These are phyloP conservation scores for Fusarium sp. DNA, from an alignment of 2,329 filamentous ascomycete genomes.

Conservation along the genomic window DNA sequence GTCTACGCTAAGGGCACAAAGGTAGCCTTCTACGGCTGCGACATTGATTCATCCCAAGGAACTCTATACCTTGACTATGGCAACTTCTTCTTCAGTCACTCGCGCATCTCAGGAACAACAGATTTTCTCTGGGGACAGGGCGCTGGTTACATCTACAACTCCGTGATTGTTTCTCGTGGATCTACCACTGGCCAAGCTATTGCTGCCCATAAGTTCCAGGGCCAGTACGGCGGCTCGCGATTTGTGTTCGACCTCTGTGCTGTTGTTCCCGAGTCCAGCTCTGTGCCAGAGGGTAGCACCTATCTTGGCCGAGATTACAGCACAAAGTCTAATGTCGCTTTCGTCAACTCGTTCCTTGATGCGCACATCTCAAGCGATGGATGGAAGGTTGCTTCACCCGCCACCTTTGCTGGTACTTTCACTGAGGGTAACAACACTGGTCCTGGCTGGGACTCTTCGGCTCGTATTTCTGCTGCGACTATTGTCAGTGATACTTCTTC, in stretches of 20 bases:
- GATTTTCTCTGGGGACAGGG: slow-evolving; percentile 44
- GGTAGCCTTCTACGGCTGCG: slow-evolving; percentile 56
- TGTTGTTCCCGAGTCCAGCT: slow-evolving; percentile 49
- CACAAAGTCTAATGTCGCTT: slow-evolving; percentile 43
- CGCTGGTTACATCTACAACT: slow-evolving; percentile 44
- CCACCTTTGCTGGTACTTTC: slow-evolving; percentile 47
- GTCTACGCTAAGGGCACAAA: slow-evolving; percentile 53
- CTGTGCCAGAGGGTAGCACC: slow-evolving; percentile 40
- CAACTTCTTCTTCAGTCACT: slow-evolving; percentile 42
- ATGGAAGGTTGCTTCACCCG: slow-evolving; percentile 43
- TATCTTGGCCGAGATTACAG: slow-evolving; percentile 49
- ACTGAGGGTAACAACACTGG: slow-evolving; percentile 52
- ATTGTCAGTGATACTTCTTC: slow-evolving; percentile 61
- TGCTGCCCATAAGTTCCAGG: slow-evolving; percentile 46
- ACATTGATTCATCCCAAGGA: slow-evolving; percentile 43
- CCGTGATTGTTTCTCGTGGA: slow-evolving; percentile 32
- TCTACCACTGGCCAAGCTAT: slow-evolving; percentile 43
- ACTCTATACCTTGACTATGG: slow-evolving; percentile 42
- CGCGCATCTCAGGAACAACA: slow-evolving; percentile 32
- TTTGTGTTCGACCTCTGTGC: slow-evolving; percentile 58
- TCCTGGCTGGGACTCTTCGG: slow-evolving; percentile 42
- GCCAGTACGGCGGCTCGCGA: slow-evolving; percentile 50
- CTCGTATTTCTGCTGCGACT: slow-evolving; percentile 41
- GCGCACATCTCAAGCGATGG: slow-evolving; percentile 45
- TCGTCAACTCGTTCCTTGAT: slow-evolving; percentile 49